Conservation (phyloP, 768 basidiomycete species). For the Neoboletus magnificus region DNA sequence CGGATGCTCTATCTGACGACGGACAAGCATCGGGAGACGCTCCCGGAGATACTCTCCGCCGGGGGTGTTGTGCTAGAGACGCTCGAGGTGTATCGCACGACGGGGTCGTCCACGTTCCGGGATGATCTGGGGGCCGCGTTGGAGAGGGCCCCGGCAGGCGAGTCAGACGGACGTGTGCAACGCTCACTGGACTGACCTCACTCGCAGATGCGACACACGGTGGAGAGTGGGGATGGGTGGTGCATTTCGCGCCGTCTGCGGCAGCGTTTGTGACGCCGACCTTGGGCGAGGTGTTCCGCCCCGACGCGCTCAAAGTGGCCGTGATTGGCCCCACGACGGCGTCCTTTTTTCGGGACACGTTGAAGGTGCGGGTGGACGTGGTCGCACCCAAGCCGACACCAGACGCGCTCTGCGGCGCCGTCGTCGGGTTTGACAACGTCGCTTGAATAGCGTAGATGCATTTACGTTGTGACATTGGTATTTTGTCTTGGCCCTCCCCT, state of each 20-base stretch:
- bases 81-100: slow-evolving; percentile 71
- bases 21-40: slow-evolving; percentile 79
- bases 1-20: slow-evolving; percentile 74
- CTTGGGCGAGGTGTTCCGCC: slow-evolving; percentile 42
- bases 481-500: not conserved
- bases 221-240: slow-evolving; percentile 57
- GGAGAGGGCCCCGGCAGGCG: slow-evolving; percentile 21
- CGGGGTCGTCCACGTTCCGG: slow-evolving; percentile 50
- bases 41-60: slow-evolving; percentile 47
- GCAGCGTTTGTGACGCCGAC: slow-evolving; percentile 55
- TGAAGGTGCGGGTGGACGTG: slow-evolving; percentile 51
- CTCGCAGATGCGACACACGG: not conserved
- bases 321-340: slow-evolving; percentile 71
- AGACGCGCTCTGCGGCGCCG: slow-evolving; percentile 40
- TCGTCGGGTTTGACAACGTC: slow-evolving; percentile 22
- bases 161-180: slow-evolving; percentile 3
- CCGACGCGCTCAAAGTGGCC: slow-evolving; percentile 39
- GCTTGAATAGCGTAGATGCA: slow-evolving; percentile 1
- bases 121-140: slow-evolving; percentile 38
- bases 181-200: not conserved
- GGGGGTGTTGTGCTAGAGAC: slow-evolving; percentile 44
- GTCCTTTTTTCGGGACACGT: slow-evolving; percentile 43
- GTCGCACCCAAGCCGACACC: slow-evolving; percentile 56
- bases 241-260: slow-evolving; percentile 73
- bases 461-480: slow-evolving; percentile 11